Evolutionary conservation across 2,329 filamentous ascomycete genomes (phyloP).

Genomic region (Paraconiothyrium brasiliense): DNA sequence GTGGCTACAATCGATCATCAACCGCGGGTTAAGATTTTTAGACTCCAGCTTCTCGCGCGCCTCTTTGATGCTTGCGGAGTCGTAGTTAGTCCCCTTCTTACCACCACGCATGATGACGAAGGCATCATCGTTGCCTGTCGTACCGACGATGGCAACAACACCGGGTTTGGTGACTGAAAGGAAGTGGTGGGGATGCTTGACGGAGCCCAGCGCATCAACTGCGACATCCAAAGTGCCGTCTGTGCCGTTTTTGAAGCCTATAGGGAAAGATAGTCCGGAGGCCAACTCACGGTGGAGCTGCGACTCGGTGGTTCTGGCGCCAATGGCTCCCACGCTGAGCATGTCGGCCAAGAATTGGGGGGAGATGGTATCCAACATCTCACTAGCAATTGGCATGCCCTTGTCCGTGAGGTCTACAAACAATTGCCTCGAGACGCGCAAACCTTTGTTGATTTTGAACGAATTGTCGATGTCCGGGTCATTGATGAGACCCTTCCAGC

Average conservation of each 20-base stretch:
- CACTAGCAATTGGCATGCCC: slow-evolving; percentile 95
- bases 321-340: slow-evolving; percentile 89
- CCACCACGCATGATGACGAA: slow-evolving; percentile 96
- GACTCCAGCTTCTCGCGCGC: slow-evolving; percentile 82
- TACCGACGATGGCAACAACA: slow-evolving; percentile 92
- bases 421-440: slow-evolving; percentile 85
- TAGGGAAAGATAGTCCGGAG: slow-evolving; percentile 92
- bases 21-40: slow-evolving; percentile 75
- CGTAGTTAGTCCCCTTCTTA: slow-evolving; percentile 93
- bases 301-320: slow-evolving; percentile 94
- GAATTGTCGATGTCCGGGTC: slow-evolving; percentile 98
- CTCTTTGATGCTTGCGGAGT: slow-evolving; percentile 81
- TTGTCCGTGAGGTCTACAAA: slow-evolving; percentile 90
- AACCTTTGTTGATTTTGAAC: slow-evolving; percentile 98
- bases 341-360: slow-evolving; percentile 96
- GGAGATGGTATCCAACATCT: slow-evolving; percentile 98
- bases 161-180: slow-evolving; percentile 97
- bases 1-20: slow-evolving; percentile 99
- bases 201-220: slow-evolving; percentile 94
- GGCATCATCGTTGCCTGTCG: slow-evolving; percentile 93
- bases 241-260: slow-evolving; percentile 99
- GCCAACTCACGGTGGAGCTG: slow-evolving; percentile 96
- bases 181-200: slow-evolving; percentile 93
- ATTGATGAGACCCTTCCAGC: slow-evolving; percentile 99
- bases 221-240: slow-evolving; percentile 90